These are phyloP conservation scores for Tuber microsphaerosporum DNA, from an alignment of 495 filamentous ascomycete species.

Conservation along the genomic window DNA sequence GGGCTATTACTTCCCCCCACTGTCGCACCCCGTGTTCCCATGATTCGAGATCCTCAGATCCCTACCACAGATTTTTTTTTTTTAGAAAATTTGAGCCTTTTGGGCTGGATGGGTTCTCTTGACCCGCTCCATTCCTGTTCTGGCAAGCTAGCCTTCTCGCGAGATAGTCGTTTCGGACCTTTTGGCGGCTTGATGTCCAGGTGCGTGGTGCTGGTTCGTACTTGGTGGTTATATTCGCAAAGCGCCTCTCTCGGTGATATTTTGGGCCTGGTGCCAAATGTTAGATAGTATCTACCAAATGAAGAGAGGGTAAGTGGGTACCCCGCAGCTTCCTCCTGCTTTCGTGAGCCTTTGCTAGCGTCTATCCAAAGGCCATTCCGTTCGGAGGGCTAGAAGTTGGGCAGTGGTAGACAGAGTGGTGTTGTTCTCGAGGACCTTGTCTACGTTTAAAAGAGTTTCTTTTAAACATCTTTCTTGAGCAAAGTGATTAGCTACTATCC, in stretches of 20 bases:
- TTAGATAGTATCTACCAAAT: not conserved
- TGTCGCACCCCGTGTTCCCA: not conserved
- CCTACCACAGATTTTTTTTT: not conserved
- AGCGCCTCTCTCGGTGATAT: not conserved
- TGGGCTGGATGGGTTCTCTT: conserved; percentile 5
- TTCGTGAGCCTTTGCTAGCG: not conserved
- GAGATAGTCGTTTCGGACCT: not conserved
- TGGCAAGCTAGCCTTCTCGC: not conserved
- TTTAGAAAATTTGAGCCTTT: not conserved
- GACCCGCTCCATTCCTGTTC: conserved; percentile 5
- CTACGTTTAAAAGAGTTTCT: not conserved
- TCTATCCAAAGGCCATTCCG: not conserved
- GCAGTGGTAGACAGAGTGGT: not conserved
- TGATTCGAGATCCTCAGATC: not conserved
- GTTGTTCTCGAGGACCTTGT: not conserved
- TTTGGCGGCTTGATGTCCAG: not conserved
- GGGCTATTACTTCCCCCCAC: not conserved
- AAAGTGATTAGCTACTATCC: not conserved
- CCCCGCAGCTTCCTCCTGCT: not conserved
- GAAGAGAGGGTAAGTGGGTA: not conserved
- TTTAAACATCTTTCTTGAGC: not conserved
- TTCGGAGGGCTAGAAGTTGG: not conserved
- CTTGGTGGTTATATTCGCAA: not conserved
- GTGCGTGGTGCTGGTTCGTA: not conserved
- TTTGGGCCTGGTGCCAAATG: not conserved